A percentile compares a stretch with the other conserved stretches of the same genome.
These are phyloP conservation scores for Ceratocystis harringtonii DNA, from an alignment of 2,329 filamentous ascomycete species.

Conservation along the genomic window DNA sequence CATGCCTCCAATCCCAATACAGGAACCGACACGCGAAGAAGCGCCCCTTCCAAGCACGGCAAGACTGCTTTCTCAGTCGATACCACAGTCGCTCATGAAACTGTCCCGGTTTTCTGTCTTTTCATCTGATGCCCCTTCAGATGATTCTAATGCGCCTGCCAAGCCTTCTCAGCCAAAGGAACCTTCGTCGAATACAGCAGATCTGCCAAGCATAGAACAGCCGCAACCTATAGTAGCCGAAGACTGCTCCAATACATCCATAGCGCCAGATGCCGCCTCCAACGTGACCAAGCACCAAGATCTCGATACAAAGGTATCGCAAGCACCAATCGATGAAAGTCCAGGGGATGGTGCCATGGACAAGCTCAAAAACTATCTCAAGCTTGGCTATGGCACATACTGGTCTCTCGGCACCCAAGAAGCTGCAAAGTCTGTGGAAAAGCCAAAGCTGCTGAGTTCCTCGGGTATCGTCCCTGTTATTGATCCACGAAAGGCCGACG, in stretches of 20 bases:
- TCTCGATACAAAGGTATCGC: background rate
- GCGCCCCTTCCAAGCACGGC: constrained; percentile 1
- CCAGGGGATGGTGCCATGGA: constrained; percentile 31
- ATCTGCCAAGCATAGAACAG: background rate
- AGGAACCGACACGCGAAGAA: constrained; percentile 16
- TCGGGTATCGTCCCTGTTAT: constrained; percentile 7
- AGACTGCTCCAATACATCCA: background rate
- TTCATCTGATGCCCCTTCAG: background rate
- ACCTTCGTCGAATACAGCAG: background rate
- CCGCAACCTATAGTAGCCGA: background rate
- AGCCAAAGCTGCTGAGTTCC: background rate
- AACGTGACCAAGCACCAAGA: background rate
- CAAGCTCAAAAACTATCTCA: constrained; percentile 49
- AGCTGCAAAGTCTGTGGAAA: constrained; percentile 2
- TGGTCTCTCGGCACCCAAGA: constrained; percentile 29
- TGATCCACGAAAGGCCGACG: constrained; percentile 12
- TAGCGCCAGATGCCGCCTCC: background rate
- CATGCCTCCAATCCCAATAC: constrained; percentile 8
- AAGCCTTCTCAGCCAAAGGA: background rate
- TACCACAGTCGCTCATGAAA: background rate
- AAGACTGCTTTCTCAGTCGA: background rate
- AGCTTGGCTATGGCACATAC: constrained; percentile 52
- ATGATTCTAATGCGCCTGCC: background rate
- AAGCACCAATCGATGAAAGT: constrained; percentile 1
- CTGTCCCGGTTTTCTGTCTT: background rate